A percentile compares a stretch with the other conserved stretches of the same genome.
Conservation (phyloP, 2,329 filamentous ascomycete species). For the Trichophyton simii region DNA sequence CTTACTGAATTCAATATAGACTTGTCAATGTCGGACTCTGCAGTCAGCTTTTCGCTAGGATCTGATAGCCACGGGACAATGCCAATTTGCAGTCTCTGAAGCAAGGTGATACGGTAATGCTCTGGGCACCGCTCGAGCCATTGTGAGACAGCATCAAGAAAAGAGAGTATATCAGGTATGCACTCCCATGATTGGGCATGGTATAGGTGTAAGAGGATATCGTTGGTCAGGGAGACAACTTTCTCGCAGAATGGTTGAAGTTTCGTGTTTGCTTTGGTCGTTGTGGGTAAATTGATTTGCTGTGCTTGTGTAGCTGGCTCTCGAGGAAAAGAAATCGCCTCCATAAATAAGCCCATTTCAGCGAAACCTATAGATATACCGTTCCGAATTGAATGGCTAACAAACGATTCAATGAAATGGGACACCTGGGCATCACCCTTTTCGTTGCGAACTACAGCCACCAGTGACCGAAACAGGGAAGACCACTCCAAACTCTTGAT, state of each 20-base stretch:
- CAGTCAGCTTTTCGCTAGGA: slow-evolving; percentile 18
- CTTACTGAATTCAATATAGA: slow-evolving; percentile 26
- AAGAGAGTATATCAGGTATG: slow-evolving; percentile 29
- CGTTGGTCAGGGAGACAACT: slow-evolving; percentile 25
- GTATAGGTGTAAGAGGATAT: slow-evolving; percentile 46
- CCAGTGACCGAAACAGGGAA: slow-evolving; percentile 45
- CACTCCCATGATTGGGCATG: slow-evolving; percentile 29
- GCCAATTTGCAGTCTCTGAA: slow-evolving; percentile 46
- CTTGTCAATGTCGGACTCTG: slow-evolving; percentile 20
- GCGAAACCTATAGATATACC: slow-evolving; percentile 1
- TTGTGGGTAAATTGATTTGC: neutral
- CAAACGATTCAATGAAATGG: slow-evolving; percentile 58
- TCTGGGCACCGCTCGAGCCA: slow-evolving; percentile 42
- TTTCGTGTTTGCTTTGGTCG: neutral
- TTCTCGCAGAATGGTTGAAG: slow-evolving; percentile 4
- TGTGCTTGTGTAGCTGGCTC: neutral
- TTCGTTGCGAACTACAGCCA: slow-evolving; percentile 46
- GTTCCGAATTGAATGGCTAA: slow-evolving; percentile 39
- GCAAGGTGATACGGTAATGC: slow-evolving; percentile 42
- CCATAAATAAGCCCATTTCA: slow-evolving; percentile 1
- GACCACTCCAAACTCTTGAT: slow-evolving; percentile 28
- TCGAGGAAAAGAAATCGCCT: slow-evolving; percentile 6
- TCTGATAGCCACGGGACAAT: slow-evolving; percentile 27
- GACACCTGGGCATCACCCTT: slow-evolving; percentile 56
- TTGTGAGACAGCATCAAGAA: slow-evolving; percentile 43